Evolutionary conservation across 2,329 filamentous ascomycete species (phyloP).

Genomic region (Ophiocordyceps sinensis): DNA sequence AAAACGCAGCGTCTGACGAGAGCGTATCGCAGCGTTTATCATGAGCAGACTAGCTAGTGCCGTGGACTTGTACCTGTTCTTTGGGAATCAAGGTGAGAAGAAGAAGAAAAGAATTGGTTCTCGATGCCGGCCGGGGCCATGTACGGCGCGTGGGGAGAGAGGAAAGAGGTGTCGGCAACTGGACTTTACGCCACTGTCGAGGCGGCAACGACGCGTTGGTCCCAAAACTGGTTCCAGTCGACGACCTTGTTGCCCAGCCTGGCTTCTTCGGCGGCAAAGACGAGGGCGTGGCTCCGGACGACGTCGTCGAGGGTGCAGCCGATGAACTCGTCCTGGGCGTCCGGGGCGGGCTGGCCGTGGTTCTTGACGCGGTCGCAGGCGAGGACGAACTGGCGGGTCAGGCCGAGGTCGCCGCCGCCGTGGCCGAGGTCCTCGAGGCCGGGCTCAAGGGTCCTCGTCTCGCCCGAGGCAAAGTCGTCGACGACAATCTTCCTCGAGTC

Average conservation of each 20-base stretch:
- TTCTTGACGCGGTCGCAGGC: conserved; percentile 72
- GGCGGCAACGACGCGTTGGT: conserved; percentile 14
- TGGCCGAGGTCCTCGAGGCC: conserved; percentile 22
- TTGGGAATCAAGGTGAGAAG: no score
- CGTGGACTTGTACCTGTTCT: no score
- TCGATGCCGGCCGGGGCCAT: no score
- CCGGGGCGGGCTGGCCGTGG: conserved; percentile 46
- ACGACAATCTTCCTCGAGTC: conserved; percentile 66
- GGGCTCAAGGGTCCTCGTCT: conserved; percentile 15
- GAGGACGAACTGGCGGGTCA: conserved; percentile 68
- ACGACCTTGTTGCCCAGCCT: conserved; percentile 55
- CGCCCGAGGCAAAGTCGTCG: conserved; percentile 37
- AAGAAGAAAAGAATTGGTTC: no score
- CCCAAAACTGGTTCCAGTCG: conserved; percentile 68
- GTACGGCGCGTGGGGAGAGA: background rate
- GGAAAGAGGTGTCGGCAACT: background rate
- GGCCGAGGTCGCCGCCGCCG: conserved; percentile 31
- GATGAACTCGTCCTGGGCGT: conserved; percentile 61
- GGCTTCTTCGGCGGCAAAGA: conserved; percentile 89
- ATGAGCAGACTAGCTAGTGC: no score
- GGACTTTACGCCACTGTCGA: background rate
- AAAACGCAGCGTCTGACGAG: no score
- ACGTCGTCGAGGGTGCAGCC: conserved; percentile 78
- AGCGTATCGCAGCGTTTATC: no score
- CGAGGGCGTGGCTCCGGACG: conserved; percentile 78